phyloP scores from a whole-genome alignment of 306 rosid species.

The Hippophae gyantsensis region DNA sequence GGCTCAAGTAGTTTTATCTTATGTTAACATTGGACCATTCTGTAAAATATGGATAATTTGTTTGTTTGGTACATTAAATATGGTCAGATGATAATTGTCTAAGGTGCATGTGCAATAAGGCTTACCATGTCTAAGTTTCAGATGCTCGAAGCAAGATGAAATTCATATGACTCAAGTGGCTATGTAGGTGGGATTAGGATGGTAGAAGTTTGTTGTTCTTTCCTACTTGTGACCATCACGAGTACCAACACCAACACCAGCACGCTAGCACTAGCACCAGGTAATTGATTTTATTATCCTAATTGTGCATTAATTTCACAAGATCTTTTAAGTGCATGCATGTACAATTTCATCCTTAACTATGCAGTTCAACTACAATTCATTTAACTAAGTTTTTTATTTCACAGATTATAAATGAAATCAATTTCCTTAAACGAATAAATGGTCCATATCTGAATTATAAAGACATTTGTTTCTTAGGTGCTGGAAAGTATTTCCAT shows the following conservation, averaged over 20 bases:
- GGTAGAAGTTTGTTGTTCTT: too few relatives aligned
- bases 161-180: conserved; percentile 73
- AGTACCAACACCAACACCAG: too few relatives aligned
- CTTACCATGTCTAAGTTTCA: conserved; percentile 96
- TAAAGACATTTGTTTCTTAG: conserved; percentile 39
- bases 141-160: conserved; percentile 78
- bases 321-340: too few relatives aligned
- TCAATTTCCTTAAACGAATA: conserved; percentile 25
- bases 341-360: too few relatives aligned
- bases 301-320: too few relatives aligned
- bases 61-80: conserved; percentile 32
- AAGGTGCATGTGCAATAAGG: conserved; percentile 84
- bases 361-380: conserved; percentile 2
- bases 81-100: conserved; percentile 66
- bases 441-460: conserved; percentile 40
- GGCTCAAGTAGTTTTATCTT: conserved; percentile 41
- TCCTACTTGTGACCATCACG: too few relatives aligned
- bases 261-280: too few relatives aligned
- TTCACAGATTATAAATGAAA: conserved; percentile 27
- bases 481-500: conserved; percentile 38
- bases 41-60: conserved; percentile 16
- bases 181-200: conserved; percentile 46
- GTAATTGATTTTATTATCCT: too few relatives aligned
- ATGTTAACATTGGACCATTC: not conserved
- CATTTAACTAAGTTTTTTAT: not conserved